A percentile compares a stretch with the other conserved stretches of the same genome.
Conservation (phyloP, 805 yeast species). For the Candida argentea region DNA sequence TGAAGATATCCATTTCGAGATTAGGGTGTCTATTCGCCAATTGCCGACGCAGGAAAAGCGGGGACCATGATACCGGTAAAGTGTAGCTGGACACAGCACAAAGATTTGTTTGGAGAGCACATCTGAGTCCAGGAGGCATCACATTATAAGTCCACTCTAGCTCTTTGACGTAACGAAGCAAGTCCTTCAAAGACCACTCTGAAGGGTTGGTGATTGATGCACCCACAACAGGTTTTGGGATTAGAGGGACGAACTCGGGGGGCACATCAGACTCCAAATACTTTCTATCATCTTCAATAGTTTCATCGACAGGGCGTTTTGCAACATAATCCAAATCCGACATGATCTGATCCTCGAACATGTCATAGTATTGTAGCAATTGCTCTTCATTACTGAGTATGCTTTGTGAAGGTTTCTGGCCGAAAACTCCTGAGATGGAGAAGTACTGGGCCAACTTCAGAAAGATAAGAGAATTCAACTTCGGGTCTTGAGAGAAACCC, state of each 20-base stretch:
- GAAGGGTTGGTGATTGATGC: not conserved
- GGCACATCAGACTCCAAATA: constrained; percentile 1
- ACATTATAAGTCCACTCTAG: too few species aligned
- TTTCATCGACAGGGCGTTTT: too few species aligned
- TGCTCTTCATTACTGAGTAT: not conserved
- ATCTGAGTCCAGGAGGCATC: too few species aligned
- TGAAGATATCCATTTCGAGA: constrained; percentile 14
- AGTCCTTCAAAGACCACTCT: too few species aligned
- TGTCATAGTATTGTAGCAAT: constrained; percentile 1
- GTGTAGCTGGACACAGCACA: too few species aligned
- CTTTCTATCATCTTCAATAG: constrained; percentile 1
- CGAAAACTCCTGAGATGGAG: constrained; percentile 25
- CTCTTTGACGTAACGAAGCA: too few species aligned
- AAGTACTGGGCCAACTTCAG: constrained; percentile 25
- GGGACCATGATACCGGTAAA: too few species aligned
- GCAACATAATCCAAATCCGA: too few species aligned
- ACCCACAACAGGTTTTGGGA: not conserved
- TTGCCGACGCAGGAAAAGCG: too few species aligned
- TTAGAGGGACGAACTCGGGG: not conserved
- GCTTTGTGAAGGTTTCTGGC: constrained; percentile 25
- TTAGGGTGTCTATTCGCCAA: too few species aligned
- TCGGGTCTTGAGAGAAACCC: constrained; percentile 20
- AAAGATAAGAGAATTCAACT: constrained; percentile 20
- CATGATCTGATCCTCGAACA: constrained; percentile 2
- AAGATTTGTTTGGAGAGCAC: too few species aligned